Base-by-base conservation (phyloP, 2,329 filamentous ascomycete species). In the Calonectria henricotiae region DNA sequence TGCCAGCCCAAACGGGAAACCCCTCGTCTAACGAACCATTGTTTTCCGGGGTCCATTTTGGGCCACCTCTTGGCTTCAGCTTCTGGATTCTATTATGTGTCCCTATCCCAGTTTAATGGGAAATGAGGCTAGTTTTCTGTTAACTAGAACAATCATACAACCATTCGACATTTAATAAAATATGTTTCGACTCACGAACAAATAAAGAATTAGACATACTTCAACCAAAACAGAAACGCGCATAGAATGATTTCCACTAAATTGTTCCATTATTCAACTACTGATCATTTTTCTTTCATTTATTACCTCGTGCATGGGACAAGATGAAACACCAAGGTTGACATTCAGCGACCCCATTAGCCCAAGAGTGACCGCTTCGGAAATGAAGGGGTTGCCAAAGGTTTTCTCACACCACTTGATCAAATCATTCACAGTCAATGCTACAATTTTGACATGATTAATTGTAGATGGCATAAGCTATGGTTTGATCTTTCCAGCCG, bases 1-100 rank as follows among this genome's bases (percentile, higher is more conserved):
- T 44, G 43, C 43, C n/a, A 23, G 15, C 37, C 51, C n/a, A 39
- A 58, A 49, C 15, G 20, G 15, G 5, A 39, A 39, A 8, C 25
- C 25, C 13, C 32, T 32, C 32, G 51, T 8, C 32, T 39, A 9
- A 58, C n/a, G 51, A 58, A 25, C 5, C 43, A 39, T 39, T 39
- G 39, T 58, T 17, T 58, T 58, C 51, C 51, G 51, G 17, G 5
- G 5, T n/a, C 32, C 51, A 39, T 39, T 58, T 39, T 5, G n/a
- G 51, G 23, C 12, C 51, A n/a, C 12, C n/a, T 9, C 43, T 46
- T 46, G n/a, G n/a, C 43, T 46, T 23, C 8, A 44, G 9, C 41
- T 8, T n/a, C 15, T 9, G 11, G n/a, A 7, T 23, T 46, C 27
- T 30, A 7, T 30, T 30, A 30, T 30, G 27, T 30, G 7, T 30